Conservation (phyloP, 2,329 filamentous ascomycete genomes). For the Sporothrix dimorphospora region DNA sequence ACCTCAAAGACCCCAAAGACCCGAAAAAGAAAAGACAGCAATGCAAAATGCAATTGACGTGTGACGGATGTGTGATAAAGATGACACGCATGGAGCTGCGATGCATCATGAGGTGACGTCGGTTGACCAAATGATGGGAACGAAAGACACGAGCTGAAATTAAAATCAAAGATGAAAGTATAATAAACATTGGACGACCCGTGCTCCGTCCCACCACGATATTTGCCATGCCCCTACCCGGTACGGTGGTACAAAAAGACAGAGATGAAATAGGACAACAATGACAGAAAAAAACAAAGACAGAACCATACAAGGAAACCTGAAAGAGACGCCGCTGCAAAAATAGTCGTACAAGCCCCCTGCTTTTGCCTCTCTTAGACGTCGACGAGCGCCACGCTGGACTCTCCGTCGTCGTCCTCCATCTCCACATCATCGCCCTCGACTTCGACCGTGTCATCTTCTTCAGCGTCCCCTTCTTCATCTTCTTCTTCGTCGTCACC, state of each 20-base stretch:
- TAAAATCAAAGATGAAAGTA: not conserved
- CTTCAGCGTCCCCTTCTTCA: constrained; percentile 23
- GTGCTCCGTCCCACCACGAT: not conserved
- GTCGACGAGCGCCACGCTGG: constrained; percentile 14
- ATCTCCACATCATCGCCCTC: constrained; percentile 24
- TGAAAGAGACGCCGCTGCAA: not conserved
- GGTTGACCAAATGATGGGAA: not conserved
- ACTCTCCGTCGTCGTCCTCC: constrained; percentile 20
- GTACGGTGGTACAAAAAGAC: not conserved
- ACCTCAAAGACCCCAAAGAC: not conserved
- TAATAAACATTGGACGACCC: not conserved
- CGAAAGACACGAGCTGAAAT: not conserved
- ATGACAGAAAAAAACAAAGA: not conserved
- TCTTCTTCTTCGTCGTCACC: constrained; percentile 24
- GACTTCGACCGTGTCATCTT: not conserved
- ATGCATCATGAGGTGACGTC: not conserved
- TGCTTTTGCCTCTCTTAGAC: not conserved
- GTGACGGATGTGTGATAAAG: not conserved
- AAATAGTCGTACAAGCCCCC: not conserved
- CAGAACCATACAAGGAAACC: not conserved
- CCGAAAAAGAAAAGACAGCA: not conserved
- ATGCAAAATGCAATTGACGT: constrained; percentile 5
- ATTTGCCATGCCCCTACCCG: not conserved
- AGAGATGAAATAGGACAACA: not conserved
- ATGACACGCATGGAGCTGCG: no score